Evolutionary conservation across 257 asterid genomes (phyloP).

Genomic region (Plectranthus barbatus): DNA sequence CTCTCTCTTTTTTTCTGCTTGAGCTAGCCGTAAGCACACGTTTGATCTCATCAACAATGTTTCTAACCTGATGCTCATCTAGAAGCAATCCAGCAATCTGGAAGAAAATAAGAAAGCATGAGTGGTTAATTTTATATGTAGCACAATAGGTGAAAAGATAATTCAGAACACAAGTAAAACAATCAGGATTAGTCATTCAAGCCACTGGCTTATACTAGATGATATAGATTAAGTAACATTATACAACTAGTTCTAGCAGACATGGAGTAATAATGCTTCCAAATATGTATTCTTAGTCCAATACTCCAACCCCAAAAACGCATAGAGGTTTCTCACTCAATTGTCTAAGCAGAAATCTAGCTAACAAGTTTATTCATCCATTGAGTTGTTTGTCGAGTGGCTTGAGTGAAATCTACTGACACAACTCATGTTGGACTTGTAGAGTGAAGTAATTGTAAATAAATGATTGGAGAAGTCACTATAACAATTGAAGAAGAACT

Average conservation of each 20-base stretch:
- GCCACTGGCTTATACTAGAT: not conserved
- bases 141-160: not conserved
- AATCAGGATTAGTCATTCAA: not conserved
- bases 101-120: conserved; percentile 6
- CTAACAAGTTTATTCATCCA: not conserved
- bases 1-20: conserved; percentile 70
- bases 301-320: not conserved
- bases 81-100: conserved; percentile 79
- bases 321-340: not conserved
- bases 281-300: conserved; percentile 9
- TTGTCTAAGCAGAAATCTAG: not conserved
- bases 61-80: conserved; percentile 80
- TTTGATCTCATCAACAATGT: conserved; percentile 89
- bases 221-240: not conserved
- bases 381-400: too few species aligned
- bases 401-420: too few species aligned
- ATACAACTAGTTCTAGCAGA: not conserved
- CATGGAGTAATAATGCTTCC: not conserved
- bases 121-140: not conserved
- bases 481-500: not conserved
- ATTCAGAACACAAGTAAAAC: not conserved
- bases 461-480: not conserved
- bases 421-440: not conserved
- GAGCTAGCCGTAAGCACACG: conserved; percentile 90
- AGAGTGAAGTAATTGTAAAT: conserved; percentile 3